Evolutionary conservation across 306 rosid species (phyloP), one percentile per base, ranked within the genome.

Genomic region (Fragaria ananassa): DNA sequence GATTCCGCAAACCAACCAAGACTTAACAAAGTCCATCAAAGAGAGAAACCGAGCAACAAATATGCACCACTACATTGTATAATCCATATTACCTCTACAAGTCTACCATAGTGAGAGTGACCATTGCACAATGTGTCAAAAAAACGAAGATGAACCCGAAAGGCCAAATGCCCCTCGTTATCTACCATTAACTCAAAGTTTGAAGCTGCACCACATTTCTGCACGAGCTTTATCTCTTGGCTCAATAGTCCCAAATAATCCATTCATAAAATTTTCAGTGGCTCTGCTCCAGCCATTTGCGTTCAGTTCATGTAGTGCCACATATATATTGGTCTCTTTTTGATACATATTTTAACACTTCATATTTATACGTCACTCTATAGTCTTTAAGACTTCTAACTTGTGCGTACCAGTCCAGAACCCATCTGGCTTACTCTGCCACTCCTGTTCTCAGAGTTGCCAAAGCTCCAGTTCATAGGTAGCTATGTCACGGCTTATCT

Each of bases 161-260:
- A 34, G 58, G 77, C 71, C 60, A 51, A 56, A 56, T 31, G 47
- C 8, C 54, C 41, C 61, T 68, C 77, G 61, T 87, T 92, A 79
- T 88, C 93, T 78, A 35, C 72, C 81, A 29, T 68, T 71, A 68
- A 58, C 27, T 53, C 72, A 9, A 1, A 70, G 82, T 76, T 76
- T 66, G 74, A 90, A 89, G 87, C 96, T 80, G 64, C 82, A 76
- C 97, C 98, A 95, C 97, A 89, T 78, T 86, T 90, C 64, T 74
- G 73, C 89, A 53, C 31, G 61, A 72, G 66, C 86, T 87, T 91
- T 92, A 92, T 95, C 97, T 83, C 85, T 87, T 6, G 76, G 68
- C 68, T 68, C 37, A 51, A 75, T 62, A 35, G 50, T 49, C 14
- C 35, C 74, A 82, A 79, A 87, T 85, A 88, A 87, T 89, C 96